phyloP scores from a whole-genome alignment of 1,284 basidiomycete genomes.

The Cystobasidiaceae sp. region DNA sequence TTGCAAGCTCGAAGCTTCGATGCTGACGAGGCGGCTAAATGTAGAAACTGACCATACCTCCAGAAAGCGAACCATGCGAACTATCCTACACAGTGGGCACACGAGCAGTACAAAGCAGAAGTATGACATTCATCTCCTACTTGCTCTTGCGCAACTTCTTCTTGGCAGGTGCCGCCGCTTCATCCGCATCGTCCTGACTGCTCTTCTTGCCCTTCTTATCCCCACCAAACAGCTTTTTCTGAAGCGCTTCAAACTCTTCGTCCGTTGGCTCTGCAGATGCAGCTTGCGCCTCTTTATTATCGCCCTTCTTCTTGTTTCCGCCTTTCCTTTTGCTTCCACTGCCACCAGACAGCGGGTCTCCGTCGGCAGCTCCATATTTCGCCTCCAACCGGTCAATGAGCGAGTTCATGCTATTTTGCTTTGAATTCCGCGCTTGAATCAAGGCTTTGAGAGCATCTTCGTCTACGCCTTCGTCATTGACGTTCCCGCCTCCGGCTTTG shows the following conservation, averaged over 20 bases:
- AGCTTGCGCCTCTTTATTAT: constrained; percentile 37
- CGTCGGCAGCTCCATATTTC: constrained; percentile 63
- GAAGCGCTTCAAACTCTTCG: constrained; percentile 61
- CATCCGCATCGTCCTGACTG: not conserved
- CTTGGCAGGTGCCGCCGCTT: constrained; percentile 61
- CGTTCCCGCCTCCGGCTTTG: constrained; percentile 43
- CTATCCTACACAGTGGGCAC: not conserved
- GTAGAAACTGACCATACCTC: too few relatives aligned
- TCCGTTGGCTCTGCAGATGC: constrained; percentile 57
- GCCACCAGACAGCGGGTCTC: constrained; percentile 42
- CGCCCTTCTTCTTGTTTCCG: constrained; percentile 47
- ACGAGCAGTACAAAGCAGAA: not conserved
- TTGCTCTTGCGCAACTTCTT: constrained; percentile 52
- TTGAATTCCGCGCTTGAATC: constrained; percentile 67
- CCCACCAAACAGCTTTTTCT: constrained; percentile 55
- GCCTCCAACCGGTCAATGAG: constrained; percentile 56
- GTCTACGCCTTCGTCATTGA: constrained; percentile 55
- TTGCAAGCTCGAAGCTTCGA: too few relatives aligned
- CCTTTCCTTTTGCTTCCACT: constrained; percentile 41
- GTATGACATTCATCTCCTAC: constrained; percentile 47
- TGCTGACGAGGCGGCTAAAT: too few relatives aligned
- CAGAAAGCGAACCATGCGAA: too few relatives aligned
- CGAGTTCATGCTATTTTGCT: constrained; percentile 60
- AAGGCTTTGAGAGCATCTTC: constrained; percentile 70
- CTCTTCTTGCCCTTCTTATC: constrained; percentile 10